Base-by-base conservation (phyloP, 148 eudicot species). In the Camellia sinensis region DNA sequence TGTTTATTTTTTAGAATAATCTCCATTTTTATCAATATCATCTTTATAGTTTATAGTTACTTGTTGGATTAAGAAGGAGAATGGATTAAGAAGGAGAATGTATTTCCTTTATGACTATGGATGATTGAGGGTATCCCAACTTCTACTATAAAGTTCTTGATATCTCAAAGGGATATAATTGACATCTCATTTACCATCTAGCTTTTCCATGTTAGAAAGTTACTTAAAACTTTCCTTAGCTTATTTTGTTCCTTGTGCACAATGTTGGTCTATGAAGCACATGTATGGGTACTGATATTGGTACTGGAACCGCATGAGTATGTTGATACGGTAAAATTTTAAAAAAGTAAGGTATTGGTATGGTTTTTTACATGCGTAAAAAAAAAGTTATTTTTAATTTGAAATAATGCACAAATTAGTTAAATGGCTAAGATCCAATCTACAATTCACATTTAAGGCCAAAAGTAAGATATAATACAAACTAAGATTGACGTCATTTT, bases 11-110 rank as follows among this genome's bases (percentile, higher is more conserved):
- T 60, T 1, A 50, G 17, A 40, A 14, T n/a, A 19, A 44, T 12
- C 61, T 40, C 14, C 15, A 37, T 22, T 78, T 56, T 22, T 2
- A 22, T 37, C 45, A n/a, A n/a, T 71, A 22, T 21, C 41, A 8
- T 69, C 37, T 6, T 37, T 78, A 8, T 54, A 3, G 37, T 56
- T 40, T 8, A 40, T 21, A 12, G 13, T 54, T 37, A 54, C 3
- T 21, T 76, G 69, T 76, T 14, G 8, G 69, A 62, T 45, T 76
- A 76, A 17, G 67, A 76, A 61, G 40, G 67, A 44, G n/a, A 74
- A 45, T 53, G 40, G 37, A 29, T 29, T 29, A 29, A 29, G 37
- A 29, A 29, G 37, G 37, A 29, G 37, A 29, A 29, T 29, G 37
- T 43, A 76, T 76, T 62, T 62, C 37, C 54, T 64, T 19, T 12